Base-by-base conservation (phyloP, 2,329 filamentous ascomycete species). In the Diaporthe citriasiana region DNA sequence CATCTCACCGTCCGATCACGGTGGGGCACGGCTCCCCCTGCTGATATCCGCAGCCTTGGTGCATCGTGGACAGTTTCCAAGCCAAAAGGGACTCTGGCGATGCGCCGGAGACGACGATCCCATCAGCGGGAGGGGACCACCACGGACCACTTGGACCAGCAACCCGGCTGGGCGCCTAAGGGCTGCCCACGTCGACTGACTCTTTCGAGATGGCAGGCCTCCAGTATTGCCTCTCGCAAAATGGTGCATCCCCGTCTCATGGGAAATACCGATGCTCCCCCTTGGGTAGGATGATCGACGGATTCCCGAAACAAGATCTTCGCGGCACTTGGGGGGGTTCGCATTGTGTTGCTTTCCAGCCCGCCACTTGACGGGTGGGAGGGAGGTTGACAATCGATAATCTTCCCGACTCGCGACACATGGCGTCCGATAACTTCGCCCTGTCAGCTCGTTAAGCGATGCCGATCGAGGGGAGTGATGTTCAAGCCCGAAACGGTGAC, bases 221-320 rank as follows among this genome's bases (percentile, higher is more conserved):
- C 47, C 47, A 0, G 27, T 8, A n/a, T 50, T 4, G 22, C 12
- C 9, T 6, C 12, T 51, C 47, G 25, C 47, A 27, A 45, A 45
- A 19, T 10, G 47, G 47, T 51, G n/a, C 47, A 25, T 6, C 10
- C 10, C 12, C 19, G 53, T 56, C 45, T 50, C 60, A 25, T 19
- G 33, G n/a, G 59, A 63, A 47, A 47, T 63, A 51, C 19, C 30
- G 60, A 66, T 17, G 15, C 13, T 35, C 63, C 22, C 45, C 22
- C 17, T 51, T 38, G 30, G 60, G 45, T 66, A 66, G 63, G 60
- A 38, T 38, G 60, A 66, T 66, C 60, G 60, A 38, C 60, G 60
- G 45, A 25, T 19, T 51, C 60, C 45, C 60, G 60, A 66, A 66
- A 66, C 60, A 50, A 51, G 60, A 66, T 51, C 60, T 51, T 38